Evolutionary conservation across 805 yeast genomes (phyloP).

Genomic region (Candida easanensis): DNA sequence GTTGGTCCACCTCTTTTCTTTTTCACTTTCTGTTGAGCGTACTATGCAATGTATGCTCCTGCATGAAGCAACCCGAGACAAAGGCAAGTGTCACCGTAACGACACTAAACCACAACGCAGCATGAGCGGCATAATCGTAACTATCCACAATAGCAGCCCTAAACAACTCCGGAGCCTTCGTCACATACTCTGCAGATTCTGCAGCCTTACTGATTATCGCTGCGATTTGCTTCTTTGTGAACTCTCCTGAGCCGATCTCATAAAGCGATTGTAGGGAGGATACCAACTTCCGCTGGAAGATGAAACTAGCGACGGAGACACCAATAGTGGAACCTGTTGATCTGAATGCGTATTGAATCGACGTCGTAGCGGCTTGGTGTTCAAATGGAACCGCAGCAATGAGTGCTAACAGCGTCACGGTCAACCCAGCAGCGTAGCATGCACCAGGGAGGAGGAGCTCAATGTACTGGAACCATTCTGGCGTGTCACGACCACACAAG

Average conservation of each 20-base stretch:
- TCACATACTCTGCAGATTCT: conserved; percentile 49
- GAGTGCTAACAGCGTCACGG: conserved; percentile 69
- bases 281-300: conserved; percentile 52
- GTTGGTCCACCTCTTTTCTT: too few relatives aligned
- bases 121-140: too few relatives aligned
- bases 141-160: conserved; percentile 37
- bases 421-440: conserved; percentile 64
- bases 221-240: conserved; percentile 18
- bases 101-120: too few relatives aligned
- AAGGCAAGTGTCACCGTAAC: too few relatives aligned
- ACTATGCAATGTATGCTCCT: too few relatives aligned
- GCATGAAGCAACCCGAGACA: too few relatives aligned
- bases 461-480: conserved; percentile 39
- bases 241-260: conserved; percentile 16
- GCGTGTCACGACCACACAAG: conserved; percentile 21
- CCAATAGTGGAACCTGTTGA: conserved; percentile 87
- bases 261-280: conserved; percentile 27
- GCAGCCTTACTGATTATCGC: conserved; percentile 41
- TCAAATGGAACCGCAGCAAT: conserved; percentile 69
- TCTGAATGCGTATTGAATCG: conserved; percentile 85
- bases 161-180: conserved; percentile 43
- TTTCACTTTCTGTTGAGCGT: too few relatives aligned
- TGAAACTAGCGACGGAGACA: conserved; percentile 64
- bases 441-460: conserved; percentile 55
- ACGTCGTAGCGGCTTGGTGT: conserved; percentile 81